These are phyloP conservation scores for Debaryomyces udenii DNA, from an alignment of 1,139 yeast genomes.

Conservation along the genomic window DNA sequence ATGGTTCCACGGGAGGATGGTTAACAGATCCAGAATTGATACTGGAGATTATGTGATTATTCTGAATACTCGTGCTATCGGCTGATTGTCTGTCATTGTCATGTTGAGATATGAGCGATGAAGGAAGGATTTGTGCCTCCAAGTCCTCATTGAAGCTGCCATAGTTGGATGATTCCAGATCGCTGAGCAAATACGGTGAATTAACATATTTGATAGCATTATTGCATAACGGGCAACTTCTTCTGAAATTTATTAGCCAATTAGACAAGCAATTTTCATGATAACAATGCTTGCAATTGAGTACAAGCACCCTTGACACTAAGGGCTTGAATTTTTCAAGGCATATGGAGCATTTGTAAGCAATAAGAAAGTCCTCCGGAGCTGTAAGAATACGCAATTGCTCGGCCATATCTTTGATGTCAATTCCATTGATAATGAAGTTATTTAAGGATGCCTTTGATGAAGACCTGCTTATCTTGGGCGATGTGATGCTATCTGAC, in stretches of 20 bases:
- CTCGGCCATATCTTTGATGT: constrained; percentile 26
- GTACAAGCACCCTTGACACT: constrained; percentile 41
- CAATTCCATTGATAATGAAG: constrained; percentile 36
- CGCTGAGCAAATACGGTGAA: constrained; percentile 23
- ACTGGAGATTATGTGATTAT: too few relatives aligned
- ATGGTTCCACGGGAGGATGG: constrained; percentile 5
- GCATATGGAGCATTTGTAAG: constrained; percentile 51
- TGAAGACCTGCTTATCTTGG: constrained; percentile 24
- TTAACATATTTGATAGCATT: constrained; percentile 22
- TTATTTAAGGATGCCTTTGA: constrained; percentile 24
- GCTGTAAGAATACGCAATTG: constrained; percentile 31
- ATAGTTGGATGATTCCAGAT: constrained; percentile 21
- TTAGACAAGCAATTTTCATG: constrained; percentile 49
- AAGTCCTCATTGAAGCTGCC: constrained; percentile 25
- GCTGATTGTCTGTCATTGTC: too few relatives aligned
- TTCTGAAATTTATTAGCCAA: constrained; percentile 48
- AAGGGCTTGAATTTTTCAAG: constrained; percentile 44
- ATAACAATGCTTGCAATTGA: constrained; percentile 48
- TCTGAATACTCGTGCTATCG: too few relatives aligned
- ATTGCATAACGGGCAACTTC: constrained; percentile 52
- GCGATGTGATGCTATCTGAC: constrained; percentile 9
- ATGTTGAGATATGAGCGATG: not conserved
- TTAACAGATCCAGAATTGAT: too few relatives aligned
- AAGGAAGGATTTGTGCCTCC: constrained; percentile 15
- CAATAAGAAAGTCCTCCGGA: constrained; percentile 41